phyloP scores from a whole-genome alignment of 1,139 yeast genomes.

The Protomyces gravidus region DNA sequence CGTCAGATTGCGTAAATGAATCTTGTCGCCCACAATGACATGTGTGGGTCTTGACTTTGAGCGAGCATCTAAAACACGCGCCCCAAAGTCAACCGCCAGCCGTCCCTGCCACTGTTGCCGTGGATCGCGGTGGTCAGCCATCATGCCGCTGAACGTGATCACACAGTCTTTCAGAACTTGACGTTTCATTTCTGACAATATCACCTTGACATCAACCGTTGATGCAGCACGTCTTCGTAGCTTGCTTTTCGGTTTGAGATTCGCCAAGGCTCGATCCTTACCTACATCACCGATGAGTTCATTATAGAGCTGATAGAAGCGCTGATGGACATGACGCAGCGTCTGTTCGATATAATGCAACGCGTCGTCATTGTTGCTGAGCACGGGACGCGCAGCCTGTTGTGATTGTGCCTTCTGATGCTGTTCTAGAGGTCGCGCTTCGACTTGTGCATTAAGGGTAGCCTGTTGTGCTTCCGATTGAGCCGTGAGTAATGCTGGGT shows the following conservation, averaged over 20 bases:
- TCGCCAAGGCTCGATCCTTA: constrained; percentile 32
- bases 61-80: constrained; percentile 63
- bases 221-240: neutral
- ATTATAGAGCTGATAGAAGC: constrained; percentile 55
- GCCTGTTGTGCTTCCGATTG: constrained; percentile 54
- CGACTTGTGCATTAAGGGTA: constrained; percentile 62
- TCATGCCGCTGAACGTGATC: constrained; percentile 76
- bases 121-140: constrained; percentile 70
- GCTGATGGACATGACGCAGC: constrained; percentile 57
- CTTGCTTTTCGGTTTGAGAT: neutral
- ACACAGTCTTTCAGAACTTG: constrained; percentile 64
- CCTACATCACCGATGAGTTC: constrained; percentile 28
- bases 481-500: constrained; percentile 36
- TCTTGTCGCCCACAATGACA: constrained; percentile 69
- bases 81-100: constrained; percentile 93
- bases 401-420: constrained; percentile 52
- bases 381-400: constrained; percentile 40
- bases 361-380: constrained; percentile 79
- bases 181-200: constrained; percentile 69
- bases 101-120: constrained; percentile 69
- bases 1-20: constrained; percentile 48
- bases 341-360: constrained; percentile 61
- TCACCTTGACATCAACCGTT: constrained; percentile 46
- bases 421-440: constrained; percentile 76
- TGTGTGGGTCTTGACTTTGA: constrained; percentile 77